A percentile compares a stretch with the other conserved stretches of the same genome.
These are phyloP conservation scores for Irpex sp. DNA, from an alignment of 1,284 basidiomycete species.

Conservation along the genomic window DNA sequence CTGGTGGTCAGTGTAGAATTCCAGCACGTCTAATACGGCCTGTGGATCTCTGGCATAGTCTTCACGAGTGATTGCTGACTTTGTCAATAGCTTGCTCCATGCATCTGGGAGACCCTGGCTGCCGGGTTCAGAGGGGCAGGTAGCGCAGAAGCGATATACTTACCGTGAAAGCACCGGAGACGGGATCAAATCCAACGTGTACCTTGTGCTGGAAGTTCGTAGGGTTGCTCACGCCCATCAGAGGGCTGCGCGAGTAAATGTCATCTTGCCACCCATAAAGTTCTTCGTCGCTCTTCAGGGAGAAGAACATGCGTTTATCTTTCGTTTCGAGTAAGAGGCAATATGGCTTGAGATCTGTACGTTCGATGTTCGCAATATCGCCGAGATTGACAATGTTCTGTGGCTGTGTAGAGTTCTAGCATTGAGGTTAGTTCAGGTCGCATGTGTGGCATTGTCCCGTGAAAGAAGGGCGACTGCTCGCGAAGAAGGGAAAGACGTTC, in stretches of 20 bases:
- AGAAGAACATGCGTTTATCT: constrained; percentile 74
- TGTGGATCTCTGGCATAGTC: constrained; percentile 97
- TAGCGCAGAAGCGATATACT: constrained; percentile 23
- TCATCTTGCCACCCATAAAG: constrained; percentile 97
- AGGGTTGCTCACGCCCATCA: constrained; percentile 91
- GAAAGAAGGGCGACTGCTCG: not conserved
- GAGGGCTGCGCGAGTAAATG: constrained; percentile 87
- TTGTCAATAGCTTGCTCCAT: constrained; percentile 94
- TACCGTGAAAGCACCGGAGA: constrained; percentile 91
- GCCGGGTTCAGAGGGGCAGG: not conserved
- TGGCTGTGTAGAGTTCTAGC: constrained; percentile 51
- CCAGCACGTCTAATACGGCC: constrained; percentile 94
- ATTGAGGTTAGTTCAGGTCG: not conserved
- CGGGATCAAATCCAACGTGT: constrained; percentile 95
- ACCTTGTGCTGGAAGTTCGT: constrained; percentile 99
- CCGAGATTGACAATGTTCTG: constrained; percentile 69
- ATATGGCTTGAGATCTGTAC: constrained; percentile 91
- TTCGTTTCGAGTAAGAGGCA: constrained; percentile 85
- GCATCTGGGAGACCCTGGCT: constrained; percentile 89
- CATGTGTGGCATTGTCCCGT: not conserved
- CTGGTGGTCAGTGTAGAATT: constrained; percentile 98
- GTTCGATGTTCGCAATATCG: constrained; percentile 85
- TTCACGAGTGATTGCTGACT: constrained; percentile 95
- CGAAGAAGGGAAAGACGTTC: no score
- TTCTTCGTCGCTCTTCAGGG: constrained; percentile 92